Evolutionary conservation across 1,284 basidiomycete genomes (phyloP), one percentile per base, ranked within the genome.

Genomic region (Malassezia brasiliensis): DNA sequence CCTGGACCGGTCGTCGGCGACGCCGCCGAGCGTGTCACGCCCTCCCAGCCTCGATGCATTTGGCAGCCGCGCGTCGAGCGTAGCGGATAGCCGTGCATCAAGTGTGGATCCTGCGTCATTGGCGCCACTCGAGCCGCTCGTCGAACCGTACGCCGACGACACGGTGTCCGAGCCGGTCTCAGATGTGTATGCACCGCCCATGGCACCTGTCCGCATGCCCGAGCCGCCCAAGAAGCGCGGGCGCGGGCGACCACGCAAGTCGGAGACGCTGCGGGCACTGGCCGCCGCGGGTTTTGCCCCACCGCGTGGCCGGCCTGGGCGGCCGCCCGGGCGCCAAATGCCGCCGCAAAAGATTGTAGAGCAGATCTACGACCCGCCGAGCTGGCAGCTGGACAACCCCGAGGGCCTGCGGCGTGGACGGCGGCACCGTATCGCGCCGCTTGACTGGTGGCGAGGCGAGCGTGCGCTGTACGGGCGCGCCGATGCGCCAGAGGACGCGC

Each of bases 381-480:
- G 28, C 20, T 54, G 56, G 52, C 53, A 55, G 50, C 47, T 31
- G 39, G 31, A 35, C 8, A 50, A 66, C 55, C 66, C 67, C 8
- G 78, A 83, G 17, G 87, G 86, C 31, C 78, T 87, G 3, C 84
- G 90, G 8, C 83, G 87, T 44, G 84, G 87, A 31, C 79, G 79
- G 46, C 83, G 91, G 19, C 79, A 81, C 51, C 83, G 84, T 14
- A 84, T 83, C 66, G 78, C 78, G 45, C 94, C 93, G 1, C 79
- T 98, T 28, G 86, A 89, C 38, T 94, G 81, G 78, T 98, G 94
- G 94, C 82, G 88, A n/a, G 83, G 84, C 62, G 93, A 98, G 75
- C 85, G 84, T 59, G 82, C 89, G 25, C 83, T 90, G 7, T 96
- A 90, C 66, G 51, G 78, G 9, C 61, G 69, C 3, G 65, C 72